These are phyloP conservation scores for Calocera cornea DNA, from an alignment of 768 basidiomycete species.

Conservation along the genomic window DNA sequence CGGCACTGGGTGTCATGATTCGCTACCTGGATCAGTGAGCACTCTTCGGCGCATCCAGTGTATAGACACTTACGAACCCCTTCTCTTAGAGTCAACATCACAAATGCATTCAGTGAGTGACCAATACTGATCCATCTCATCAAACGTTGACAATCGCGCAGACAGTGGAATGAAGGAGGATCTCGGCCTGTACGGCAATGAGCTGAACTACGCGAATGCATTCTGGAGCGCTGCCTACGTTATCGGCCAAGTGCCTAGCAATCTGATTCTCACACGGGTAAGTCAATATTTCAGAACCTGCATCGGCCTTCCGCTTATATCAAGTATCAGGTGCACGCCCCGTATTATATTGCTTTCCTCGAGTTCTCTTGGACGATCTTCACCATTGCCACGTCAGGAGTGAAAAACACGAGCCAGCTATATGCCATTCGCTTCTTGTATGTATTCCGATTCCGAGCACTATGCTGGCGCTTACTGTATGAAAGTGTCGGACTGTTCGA, in stretches of 20 bases:
- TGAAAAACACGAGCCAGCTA: conserved; percentile 14
- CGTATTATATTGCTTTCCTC: conserved; percentile 18
- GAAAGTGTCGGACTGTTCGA: conserved; percentile 17
- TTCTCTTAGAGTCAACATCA: conserved; percentile 16
- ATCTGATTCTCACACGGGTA: conserved; percentile 13
- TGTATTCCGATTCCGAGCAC: not conserved
- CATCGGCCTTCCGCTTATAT: not conserved
- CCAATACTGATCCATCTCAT: not conserved
- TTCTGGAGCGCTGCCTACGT: conserved; percentile 19
- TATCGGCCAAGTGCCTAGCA: conserved; percentile 18
- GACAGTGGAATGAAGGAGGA: conserved; percentile 71
- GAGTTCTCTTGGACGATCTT: conserved; percentile 18
- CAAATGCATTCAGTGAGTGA: conserved; percentile 19
- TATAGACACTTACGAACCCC: not conserved
- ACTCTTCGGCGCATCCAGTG: not conserved
- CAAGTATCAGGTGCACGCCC: conserved; percentile 5
- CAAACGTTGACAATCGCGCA: conserved; percentile 45
- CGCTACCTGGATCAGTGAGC: conserved; percentile 18
- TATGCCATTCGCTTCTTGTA: conserved; percentile 19
- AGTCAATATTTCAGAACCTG: not conserved
- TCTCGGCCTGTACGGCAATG: conserved; percentile 46
- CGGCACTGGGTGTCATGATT: conserved; percentile 18
- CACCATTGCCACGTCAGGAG: conserved; percentile 17
- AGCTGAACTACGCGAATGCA: conserved; percentile 36
- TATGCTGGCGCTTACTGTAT: not conserved